Evolutionary conservation across 805 yeast genomes (phyloP).

Genomic region (Huiozyma naganishii): DNA sequence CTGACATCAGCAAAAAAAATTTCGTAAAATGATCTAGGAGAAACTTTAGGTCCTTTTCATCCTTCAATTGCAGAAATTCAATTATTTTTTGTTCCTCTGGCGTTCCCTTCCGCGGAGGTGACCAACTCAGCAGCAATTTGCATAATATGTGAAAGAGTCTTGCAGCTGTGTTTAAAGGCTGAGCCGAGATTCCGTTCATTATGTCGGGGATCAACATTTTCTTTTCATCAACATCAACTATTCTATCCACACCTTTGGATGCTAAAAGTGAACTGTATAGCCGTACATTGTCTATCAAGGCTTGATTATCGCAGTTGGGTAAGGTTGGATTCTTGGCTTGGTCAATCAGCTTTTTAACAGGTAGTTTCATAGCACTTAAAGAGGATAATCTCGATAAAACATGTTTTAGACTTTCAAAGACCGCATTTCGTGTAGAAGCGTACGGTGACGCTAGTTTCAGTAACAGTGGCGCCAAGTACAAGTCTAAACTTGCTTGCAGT

Average conservation of each 20-base stretch:
- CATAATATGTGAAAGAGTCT: slow-evolving; percentile 52
- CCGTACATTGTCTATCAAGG: slow-evolving; percentile 36
- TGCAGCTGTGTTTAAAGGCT: slow-evolving; percentile 34
- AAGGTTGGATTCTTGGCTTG: slow-evolving; percentile 37
- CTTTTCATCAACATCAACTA: slow-evolving; percentile 28
- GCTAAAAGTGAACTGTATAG: slow-evolving; percentile 55
- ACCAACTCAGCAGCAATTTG: slow-evolving; percentile 41
- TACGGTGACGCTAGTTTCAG: slow-evolving; percentile 69
- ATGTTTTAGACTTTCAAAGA: slow-evolving; percentile 56
- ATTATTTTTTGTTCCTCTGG: slow-evolving; percentile 31
- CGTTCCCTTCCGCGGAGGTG: slow-evolving; percentile 38
- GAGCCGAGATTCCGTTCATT: slow-evolving; percentile 35
- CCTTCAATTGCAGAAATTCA: slow-evolving; percentile 29
- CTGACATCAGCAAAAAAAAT: slow-evolving; percentile 48
- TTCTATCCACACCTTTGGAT: slow-evolving; percentile 55
- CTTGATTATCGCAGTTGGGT: slow-evolving; percentile 19
- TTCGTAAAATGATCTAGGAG: slow-evolving; percentile 40
- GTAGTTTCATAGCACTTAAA: slow-evolving; percentile 45
- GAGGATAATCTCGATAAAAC: slow-evolving; percentile 56
- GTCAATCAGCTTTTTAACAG: slow-evolving; percentile 46
- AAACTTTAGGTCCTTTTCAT: slow-evolving; percentile 33
- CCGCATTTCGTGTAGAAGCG: slow-evolving; percentile 52
- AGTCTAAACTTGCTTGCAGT: slow-evolving; percentile 46
- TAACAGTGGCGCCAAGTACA: slow-evolving; percentile 67
- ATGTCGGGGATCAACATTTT: slow-evolving; percentile 37